Base-by-base conservation (phyloP, 202 grass and related monocot genomes). In the Carex arenaria region DNA sequence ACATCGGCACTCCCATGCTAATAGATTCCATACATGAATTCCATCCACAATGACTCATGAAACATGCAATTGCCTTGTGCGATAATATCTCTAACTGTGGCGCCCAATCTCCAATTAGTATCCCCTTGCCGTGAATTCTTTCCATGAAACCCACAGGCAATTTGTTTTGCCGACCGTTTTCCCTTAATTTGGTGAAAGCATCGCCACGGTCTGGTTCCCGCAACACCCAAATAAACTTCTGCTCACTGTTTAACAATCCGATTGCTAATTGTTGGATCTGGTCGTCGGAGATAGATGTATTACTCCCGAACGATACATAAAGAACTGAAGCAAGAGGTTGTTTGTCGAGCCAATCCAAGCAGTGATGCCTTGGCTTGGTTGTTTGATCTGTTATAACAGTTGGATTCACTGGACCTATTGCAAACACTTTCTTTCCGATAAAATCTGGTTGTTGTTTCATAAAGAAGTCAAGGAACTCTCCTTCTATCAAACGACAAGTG, bases 31-130 rank as follows among this genome's bases (percentile, higher is more conserved):
- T 80, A 40, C 87, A 91, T 7, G 94, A 97, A 84, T 97, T 97
- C 94, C 94, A 97, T 10, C 94, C 94, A 83, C 91, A 89, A 83
- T 97, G 94, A 23, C 87, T 90, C 74, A 91, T 67, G 86, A 91
- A 91, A 59, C 53, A 74, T 1, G 68, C 83, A 1, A 76, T 85
- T 2, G 89, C 40, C 12, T 47, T 36, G 15, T 85, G 89, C 4
- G 83, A 64, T 8, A 83, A 49, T 20, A 74, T 85, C 54, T 85
- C 89, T 40, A 91, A 82, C 81, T 89, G 90, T 52, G 90, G 90
- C 12, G 90, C 93, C 93, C 93, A 95, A 22, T 61, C 88, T 30
- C 82, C 86, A 32, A 92, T 64, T 66, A 89, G 61, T 49, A 87
- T 3, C 1, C 90, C 90, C 36, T 45, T 90, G 2, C 86, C 86